Percentiles rank a stretch among this genome's conserved stretches.
These are phyloP conservation scores for Lichina pygmaea DNA, from an alignment of 495 filamentous ascomycete species.

Conservation along the genomic window DNA sequence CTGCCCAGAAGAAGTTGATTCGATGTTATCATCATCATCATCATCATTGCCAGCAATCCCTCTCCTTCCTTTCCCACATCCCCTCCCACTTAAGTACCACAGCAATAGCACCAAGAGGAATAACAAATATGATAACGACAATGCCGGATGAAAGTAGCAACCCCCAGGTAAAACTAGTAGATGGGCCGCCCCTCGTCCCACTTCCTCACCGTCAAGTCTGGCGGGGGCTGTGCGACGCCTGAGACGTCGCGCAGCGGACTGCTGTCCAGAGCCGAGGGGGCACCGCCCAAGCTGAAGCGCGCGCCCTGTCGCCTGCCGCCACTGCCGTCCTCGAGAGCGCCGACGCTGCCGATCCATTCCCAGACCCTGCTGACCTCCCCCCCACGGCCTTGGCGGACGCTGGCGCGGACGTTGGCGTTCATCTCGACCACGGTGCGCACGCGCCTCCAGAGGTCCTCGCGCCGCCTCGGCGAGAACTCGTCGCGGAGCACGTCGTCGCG, in stretches of 20 bases:
- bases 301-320: constrained; percentile 20
- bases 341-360: constrained; percentile 75
- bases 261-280: background rate
- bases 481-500: constrained; percentile 73
- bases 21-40: too few species aligned
- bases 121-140: too few species aligned
- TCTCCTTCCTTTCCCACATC: too few species aligned
- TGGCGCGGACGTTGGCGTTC: constrained; percentile 75
- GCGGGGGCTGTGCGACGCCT: constrained; percentile 8
- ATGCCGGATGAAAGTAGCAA: too few species aligned
- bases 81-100: too few species aligned
- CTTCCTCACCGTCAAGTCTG: constrained; percentile 15
- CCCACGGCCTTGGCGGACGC: constrained; percentile 51
- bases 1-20: too few species aligned
- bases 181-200: constrained; percentile 33
- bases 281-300: constrained; percentile 13
- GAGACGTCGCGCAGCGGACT: background rate
- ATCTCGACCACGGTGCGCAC: constrained; percentile 67
- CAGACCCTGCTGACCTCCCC: constrained; percentile 76
- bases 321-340: constrained; percentile 11
- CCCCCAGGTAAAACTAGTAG: constrained; percentile 17
- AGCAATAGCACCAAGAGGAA: too few species aligned
- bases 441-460: constrained; percentile 54
- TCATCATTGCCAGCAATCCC: too few species aligned
- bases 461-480: constrained; percentile 44